phyloP scores from a whole-genome alignment of 495 filamentous ascomycete genomes.

The Hyaloscypha finlandica region DNA sequence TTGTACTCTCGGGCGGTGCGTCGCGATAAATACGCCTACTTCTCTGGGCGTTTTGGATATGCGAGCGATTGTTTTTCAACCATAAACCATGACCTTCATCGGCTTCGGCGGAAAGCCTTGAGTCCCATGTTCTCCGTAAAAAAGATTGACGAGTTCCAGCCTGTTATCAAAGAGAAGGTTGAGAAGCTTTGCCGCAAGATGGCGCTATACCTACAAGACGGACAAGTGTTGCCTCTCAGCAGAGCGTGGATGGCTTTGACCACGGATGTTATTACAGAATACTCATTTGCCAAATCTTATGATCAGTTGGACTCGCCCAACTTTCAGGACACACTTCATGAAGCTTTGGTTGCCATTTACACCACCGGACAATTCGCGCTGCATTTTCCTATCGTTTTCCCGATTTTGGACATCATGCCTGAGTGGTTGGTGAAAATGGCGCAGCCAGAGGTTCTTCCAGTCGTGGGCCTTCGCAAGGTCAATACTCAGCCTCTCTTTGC shows the following conservation, averaged over 20 bases:
- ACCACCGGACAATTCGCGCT: constrained; percentile 3
- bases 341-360: constrained; percentile 1
- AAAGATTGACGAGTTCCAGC: constrained; percentile 12
- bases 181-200: constrained; percentile 20
- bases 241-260: constrained; percentile 19
- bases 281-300: constrained; percentile 11
- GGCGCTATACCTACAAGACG: neutral
- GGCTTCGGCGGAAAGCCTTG: constrained; percentile 39
- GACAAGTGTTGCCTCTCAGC: constrained; percentile 12
- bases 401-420: constrained; percentile 10
- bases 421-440: constrained; percentile 1
- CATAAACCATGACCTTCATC: constrained; percentile 45
- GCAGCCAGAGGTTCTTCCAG: constrained; percentile 11
- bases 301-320: constrained; percentile 22
- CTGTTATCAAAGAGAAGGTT: constrained; percentile 17
- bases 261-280: constrained; percentile 26
- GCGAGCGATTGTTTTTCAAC: constrained; percentile 43
- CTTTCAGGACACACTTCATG: constrained; percentile 7
- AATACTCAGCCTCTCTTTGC: neutral
- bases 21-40: constrained; percentile 12
- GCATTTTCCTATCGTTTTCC: constrained; percentile 11
- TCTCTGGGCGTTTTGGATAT: constrained; percentile 8
- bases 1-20: constrained; percentile 39
- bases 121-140: constrained; percentile 41
- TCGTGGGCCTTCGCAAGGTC: constrained; percentile 17